Evolutionary conservation across 1,139 yeast genomes (phyloP), one percentile per base, ranked within the genome.

Genomic region (Protomyces macrosporus): DNA sequence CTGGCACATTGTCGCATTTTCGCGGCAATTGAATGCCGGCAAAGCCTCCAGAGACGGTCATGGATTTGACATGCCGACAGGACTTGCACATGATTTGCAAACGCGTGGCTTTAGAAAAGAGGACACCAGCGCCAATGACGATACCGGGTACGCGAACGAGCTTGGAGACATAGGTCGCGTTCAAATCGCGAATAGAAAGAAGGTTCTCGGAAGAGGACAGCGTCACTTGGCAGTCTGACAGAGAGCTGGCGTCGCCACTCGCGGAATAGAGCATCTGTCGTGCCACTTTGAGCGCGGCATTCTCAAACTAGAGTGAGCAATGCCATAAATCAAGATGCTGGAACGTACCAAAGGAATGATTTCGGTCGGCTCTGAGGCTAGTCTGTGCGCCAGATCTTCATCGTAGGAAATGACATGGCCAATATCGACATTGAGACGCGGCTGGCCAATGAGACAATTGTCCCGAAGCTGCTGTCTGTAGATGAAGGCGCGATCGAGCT

Each of bases 101-200:
- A 65, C 80, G 81, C 0, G 96, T 88, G 35, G 98, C 97, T 71
- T 95, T 85, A 3, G 98, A 90, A 39, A 89, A 81, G 66, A 93
- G 80, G 30, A 95, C 93, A 1, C 97, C 88, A 0, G 98, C 89
- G 48, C 95, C 88, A 65, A 95, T 93, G 70, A 95, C 83, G 69
- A 95, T 95, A 53, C 98, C 99, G 50, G 96, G 89, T 45, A 95
- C 84, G 65, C 97, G 81, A 45, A 95, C 95, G 66, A 95, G 86
- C 75, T 88, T 88, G 42, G 97, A 85, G 67, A 95, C 91, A 73
- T 89, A 90, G 57, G 87, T 89, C 0, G 97, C 88, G 72, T 88
- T 95, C 68, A 95, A 80, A 67, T 90, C 85, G 71, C 98, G 82
- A 66, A 95, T 84, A 0, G 95, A 81, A 1, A 87, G 81, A 66